phyloP scores from a whole-genome alignment of 139 green algal species.

The Chlorella sp. region DNA sequence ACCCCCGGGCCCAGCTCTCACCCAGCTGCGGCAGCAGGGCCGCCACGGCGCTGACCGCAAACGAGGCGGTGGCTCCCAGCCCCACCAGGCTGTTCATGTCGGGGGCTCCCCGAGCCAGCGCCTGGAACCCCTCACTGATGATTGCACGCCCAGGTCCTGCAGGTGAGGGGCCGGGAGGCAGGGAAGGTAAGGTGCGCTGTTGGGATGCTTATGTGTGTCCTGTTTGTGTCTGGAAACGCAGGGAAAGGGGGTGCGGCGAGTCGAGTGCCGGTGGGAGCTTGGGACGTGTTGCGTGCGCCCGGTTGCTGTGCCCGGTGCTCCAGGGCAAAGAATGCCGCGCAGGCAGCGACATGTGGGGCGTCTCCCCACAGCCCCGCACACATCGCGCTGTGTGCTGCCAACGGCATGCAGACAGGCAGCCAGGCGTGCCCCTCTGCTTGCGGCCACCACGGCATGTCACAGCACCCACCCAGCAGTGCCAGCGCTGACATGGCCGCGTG shows the following conservation, averaged over 20 bases:
- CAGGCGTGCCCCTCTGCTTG: too few relatives aligned
- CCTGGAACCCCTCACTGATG: slow-evolving; percentile 72
- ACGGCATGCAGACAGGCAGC: neutral
- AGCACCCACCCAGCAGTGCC: slow-evolving; percentile 76
- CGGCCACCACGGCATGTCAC: neutral
- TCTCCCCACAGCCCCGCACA: too few relatives aligned
- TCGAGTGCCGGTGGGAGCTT: neutral
- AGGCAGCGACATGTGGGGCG: too few relatives aligned
- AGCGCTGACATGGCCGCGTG: slow-evolving; percentile 79
- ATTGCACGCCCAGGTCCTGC: slow-evolving; percentile 81
- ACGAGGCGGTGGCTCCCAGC: slow-evolving; percentile 87
- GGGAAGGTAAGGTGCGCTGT: too few relatives aligned
- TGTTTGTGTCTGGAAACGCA: too few relatives aligned
- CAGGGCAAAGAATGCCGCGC: too few relatives aligned
- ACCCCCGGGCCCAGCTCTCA: too few relatives aligned
- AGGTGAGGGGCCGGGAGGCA: neutral
- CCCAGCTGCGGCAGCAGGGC: slow-evolving; percentile 67
- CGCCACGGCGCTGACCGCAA: slow-evolving; percentile 85
- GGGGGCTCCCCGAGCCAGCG: slow-evolving; percentile 72
- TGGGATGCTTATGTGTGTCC: too few relatives aligned
- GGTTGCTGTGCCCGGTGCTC: too few relatives aligned
- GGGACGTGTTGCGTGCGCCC: neutral
- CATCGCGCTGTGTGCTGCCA: too few relatives aligned
- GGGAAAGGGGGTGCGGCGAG: neutral
- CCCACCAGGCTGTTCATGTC: slow-evolving; percentile 99